Evolutionary conservation across 2,329 filamentous ascomycete genomes (phyloP).

Genomic region (Exutisphaerella laricina): DNA sequence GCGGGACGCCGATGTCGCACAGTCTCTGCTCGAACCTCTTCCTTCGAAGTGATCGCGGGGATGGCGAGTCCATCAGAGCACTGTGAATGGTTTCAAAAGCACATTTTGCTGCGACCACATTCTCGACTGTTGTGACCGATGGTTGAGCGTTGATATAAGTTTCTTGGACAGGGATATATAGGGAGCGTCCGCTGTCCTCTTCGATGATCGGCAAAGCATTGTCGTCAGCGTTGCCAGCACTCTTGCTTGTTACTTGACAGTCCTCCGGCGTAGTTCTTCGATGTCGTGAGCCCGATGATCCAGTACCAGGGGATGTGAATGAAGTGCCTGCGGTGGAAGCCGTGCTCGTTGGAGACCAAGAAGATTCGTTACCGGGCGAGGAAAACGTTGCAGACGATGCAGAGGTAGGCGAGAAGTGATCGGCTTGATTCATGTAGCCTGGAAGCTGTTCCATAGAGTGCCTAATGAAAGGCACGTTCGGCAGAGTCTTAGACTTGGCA

Average conservation of each 20-base stretch:
- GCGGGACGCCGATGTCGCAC: slow-evolving; percentile 49
- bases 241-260: slow-evolving; percentile 21
- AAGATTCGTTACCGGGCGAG: slow-evolving; percentile 11
- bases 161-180: slow-evolving; percentile 32
- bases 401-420: slow-evolving; percentile 17
- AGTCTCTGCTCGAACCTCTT: slow-evolving; percentile 60
- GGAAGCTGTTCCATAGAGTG: slow-evolving; percentile 17
- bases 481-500: slow-evolving; percentile 17
- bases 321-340: slow-evolving; percentile 34
- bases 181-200: slow-evolving; percentile 26
- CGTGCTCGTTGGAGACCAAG: slow-evolving; percentile 29
- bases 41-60: slow-evolving; percentile 56
- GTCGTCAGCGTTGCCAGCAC: slow-evolving; percentile 21
- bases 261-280: slow-evolving; percentile 28
- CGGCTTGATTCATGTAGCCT: slow-evolving; percentile 11
- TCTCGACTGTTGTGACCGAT: slow-evolving; percentile 64
- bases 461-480: slow-evolving; percentile 24
- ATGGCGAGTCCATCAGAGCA: slow-evolving; percentile 50
- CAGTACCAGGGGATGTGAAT: slow-evolving; percentile 24
- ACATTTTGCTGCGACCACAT: slow-evolving; percentile 72
- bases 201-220: slow-evolving; percentile 30
- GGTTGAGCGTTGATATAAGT: slow-evolving; percentile 26
- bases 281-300: slow-evolving; percentile 20
- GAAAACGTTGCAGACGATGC: slow-evolving; percentile 15
- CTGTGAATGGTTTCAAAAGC: slow-evolving; percentile 77